Evolutionary conservation across 257 asterid genomes (phyloP), one percentile per base, ranked within the genome.

Genomic region (Ilex aquifolium): DNA sequence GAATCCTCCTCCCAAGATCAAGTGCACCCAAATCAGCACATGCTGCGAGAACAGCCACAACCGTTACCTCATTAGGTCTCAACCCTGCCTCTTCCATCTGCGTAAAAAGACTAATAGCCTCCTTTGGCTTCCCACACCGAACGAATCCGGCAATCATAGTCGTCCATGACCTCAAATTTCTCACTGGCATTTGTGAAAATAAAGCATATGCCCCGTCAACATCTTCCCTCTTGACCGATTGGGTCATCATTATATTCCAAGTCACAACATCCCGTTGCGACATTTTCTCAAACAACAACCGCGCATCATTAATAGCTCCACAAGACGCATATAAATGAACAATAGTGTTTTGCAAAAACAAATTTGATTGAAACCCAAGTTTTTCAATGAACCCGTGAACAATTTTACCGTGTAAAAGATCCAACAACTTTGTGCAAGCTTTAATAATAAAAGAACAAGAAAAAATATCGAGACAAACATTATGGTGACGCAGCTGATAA

Each of bases 201-300:
- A 87, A 44, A 12, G 44, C 54, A 69, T 74, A 74, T 7, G 90
- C 92, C 5, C 74, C 79, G 57, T 82, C 79, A 17, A 64, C 65
- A 61, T 84, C 78, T 13, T 82, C 88, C 40, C 57, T 69, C 63
- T 80, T 87, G 42, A 65, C 63, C n/a, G 84, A 64, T 50, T 80
- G 89, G 0, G 88, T 76, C 65, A 84, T 78, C 92, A 87, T 74
- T 29, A 84, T 82, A 51, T 87, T 87, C 95, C 95, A 87, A 14
- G 89, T 78, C 59, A 87, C 87, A 15, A 73, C 63, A 65, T 87
- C 95, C 51, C 82, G 62, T 49, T 80, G 70, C 13, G 69, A 65
- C 95, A 87, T 82, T 56, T 74, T 75, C 48, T 77, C 77, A 51
- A 87, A 87, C 79, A 87, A 39, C 40, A 71, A 59, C 60, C 36